phyloP scores from a whole-genome alignment of 257 asterid genomes.

The Handroanthus guayacan region DNA sequence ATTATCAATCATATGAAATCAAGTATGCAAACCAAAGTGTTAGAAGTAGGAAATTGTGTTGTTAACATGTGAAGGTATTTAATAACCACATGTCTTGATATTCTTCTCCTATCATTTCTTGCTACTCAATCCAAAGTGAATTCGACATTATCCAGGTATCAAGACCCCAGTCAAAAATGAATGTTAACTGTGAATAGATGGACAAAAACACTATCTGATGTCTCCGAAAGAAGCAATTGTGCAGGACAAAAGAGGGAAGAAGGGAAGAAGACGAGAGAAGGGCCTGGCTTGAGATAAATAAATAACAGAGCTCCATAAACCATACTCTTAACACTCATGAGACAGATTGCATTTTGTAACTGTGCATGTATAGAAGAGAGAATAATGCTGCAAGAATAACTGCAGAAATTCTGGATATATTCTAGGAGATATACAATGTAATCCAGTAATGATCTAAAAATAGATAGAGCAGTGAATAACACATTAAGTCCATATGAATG shows the following conservation, averaged over 20 bases:
- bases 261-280: slow-evolving; percentile 17
- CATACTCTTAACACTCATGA: slow-evolving; percentile 22
- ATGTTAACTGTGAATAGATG: slow-evolving; percentile 1
- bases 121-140: neutral
- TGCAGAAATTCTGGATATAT: slow-evolving; percentile 11
- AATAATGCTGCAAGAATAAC: slow-evolving; percentile 23
- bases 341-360: slow-evolving; percentile 8
- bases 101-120: slow-evolving; percentile 7
- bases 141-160: slow-evolving; percentile 11
- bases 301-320: slow-evolving; percentile 7
- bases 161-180: slow-evolving; percentile 25
- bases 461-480: slow-evolving; percentile 30
- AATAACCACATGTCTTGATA: neutral
- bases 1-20: slow-evolving; percentile 21
- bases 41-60: neutral
- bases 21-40: slow-evolving; percentile 27
- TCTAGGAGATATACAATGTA: slow-evolving; percentile 17
- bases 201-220: slow-evolving; percentile 9
- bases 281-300: slow-evolving; percentile 25
- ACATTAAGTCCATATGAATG: slow-evolving; percentile 17
- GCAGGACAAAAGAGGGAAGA: slow-evolving; percentile 27
- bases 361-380: slow-evolving; percentile 11
- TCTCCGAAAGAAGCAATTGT: slow-evolving; percentile 13
- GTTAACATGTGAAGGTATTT: neutral
- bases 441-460: slow-evolving; percentile 22